Conservation (phyloP, 495 filamentous ascomycete genomes). For the Parmelia sp. region DNA sequence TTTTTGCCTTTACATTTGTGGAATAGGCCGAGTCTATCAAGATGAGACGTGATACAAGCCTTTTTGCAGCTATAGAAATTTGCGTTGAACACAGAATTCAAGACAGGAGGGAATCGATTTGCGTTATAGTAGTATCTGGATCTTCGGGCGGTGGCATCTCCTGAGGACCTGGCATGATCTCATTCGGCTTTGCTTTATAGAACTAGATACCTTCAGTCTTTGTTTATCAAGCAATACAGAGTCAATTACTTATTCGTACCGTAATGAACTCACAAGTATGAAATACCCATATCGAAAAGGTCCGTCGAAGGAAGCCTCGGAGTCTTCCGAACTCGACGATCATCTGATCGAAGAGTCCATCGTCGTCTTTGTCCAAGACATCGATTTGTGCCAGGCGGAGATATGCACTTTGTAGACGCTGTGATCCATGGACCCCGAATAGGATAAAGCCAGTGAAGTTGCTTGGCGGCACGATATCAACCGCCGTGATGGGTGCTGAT, state of each 20-base stretch:
- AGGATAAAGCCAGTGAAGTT: neutral
- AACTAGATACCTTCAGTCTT: neutral
- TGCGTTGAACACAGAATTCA: neutral
- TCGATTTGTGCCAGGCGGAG: neutral
- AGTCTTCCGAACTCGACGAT: neutral
- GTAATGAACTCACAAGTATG: conserved; percentile 6
- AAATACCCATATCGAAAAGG: neutral
- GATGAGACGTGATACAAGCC: neutral
- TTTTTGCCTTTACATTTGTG: conserved; percentile 6
- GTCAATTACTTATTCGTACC: neutral
- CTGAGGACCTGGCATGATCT: neutral
- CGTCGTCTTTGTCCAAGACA: conserved; percentile 1
- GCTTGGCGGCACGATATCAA: conserved; percentile 3
- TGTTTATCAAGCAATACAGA: neutral
- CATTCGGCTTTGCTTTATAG: conserved; percentile 9
- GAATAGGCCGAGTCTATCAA: neutral
- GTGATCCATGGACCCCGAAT: neutral
- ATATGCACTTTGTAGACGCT: conserved; percentile 3
- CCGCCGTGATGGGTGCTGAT: neutral
- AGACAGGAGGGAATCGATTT: neutral
- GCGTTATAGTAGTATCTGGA: neutral
- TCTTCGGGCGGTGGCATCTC: neutral
- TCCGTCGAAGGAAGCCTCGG: neutral
- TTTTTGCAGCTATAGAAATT: conserved; percentile 11
- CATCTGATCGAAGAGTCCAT: conserved; percentile 4